Conservation (phyloP, 2,329 filamentous ascomycete genomes). For the Dryadomyces sulphureus region DNA sequence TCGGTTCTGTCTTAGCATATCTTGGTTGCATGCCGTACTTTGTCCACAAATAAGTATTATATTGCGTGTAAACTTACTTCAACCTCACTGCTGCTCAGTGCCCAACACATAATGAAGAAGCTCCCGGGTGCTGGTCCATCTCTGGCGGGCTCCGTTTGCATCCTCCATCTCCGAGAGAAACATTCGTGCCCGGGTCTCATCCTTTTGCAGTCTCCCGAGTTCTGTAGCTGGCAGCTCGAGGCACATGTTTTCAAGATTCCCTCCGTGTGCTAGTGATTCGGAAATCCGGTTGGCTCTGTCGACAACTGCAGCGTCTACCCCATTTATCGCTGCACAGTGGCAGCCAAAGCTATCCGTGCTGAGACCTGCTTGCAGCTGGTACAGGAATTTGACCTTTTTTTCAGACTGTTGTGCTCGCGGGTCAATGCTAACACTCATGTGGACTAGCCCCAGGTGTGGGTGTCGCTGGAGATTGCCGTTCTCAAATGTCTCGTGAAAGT, state of each 20-base stretch:
- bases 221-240: slow-evolving; percentile 51
- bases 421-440: slow-evolving; percentile 58
- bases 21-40: too few species aligned
- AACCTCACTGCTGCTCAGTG: too few species aligned
- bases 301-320: slow-evolving; percentile 58
- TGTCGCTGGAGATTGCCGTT: slow-evolving; percentile 37
- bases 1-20: too few species aligned
- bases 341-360: slow-evolving; percentile 75
- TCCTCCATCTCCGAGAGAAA: slow-evolving; percentile 29
- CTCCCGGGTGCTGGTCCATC: background rate
- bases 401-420: slow-evolving; percentile 31
- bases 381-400: slow-evolving; percentile 60
- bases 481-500: slow-evolving; percentile 61
- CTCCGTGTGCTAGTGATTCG: slow-evolving; percentile 50
- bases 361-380: slow-evolving; percentile 51
- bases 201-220: slow-evolving; percentile 48
- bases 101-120: background rate
- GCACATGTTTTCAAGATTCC: slow-evolving; percentile 63
- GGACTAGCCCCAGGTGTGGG: slow-evolving; percentile 40
- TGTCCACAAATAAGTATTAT: too few species aligned
- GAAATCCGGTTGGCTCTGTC: slow-evolving; percentile 63
- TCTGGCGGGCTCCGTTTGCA: background rate
- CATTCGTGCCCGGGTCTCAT: slow-evolving; percentile 43
- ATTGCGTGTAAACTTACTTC: too few species aligned
- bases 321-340: slow-evolving; percentile 74